These are phyloP conservation scores for Dioscorea cayenensis DNA, from an alignment of 116 monocot species.

Conservation along the genomic window DNA sequence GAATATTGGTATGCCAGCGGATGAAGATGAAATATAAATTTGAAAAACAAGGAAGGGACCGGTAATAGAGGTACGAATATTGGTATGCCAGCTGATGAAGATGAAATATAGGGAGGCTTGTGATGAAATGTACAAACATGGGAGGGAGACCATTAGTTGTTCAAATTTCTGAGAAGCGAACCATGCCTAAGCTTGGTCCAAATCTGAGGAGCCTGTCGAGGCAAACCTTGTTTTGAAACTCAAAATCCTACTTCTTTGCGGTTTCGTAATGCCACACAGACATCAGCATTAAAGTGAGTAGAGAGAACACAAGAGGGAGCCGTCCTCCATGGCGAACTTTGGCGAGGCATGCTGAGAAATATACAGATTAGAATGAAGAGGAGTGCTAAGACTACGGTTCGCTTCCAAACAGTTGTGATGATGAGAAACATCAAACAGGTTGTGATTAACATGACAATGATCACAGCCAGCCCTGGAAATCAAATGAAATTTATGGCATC, in stretches of 20 bases:
- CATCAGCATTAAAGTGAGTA: no score
- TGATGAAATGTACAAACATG: constrained; percentile 77
- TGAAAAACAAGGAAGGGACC: no score
- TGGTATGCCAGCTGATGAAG: constrained; percentile 43
- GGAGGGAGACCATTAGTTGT: constrained; percentile 40
- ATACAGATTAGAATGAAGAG: constrained; percentile 45
- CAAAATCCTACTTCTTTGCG: constrained; percentile 41
- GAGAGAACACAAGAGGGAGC: constrained; percentile 58
- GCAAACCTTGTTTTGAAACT: constrained; percentile 60
- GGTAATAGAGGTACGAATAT: no score
- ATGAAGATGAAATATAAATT: no score
- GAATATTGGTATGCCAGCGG: constrained; percentile 32
- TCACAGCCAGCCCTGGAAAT: constrained; percentile 60
- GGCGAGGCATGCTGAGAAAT: constrained; percentile 61
- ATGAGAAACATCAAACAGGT: constrained; percentile 83
- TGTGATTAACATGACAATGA: constrained; percentile 75
- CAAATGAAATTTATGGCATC: background rate
- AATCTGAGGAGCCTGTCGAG: constrained; percentile 41
- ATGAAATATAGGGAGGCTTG: constrained; percentile 85
- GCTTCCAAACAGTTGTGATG: constrained; percentile 64
- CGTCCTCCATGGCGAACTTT: constrained; percentile 69
- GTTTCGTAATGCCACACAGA: constrained; percentile 76
- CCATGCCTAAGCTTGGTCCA: constrained; percentile 44
- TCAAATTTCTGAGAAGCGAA: constrained; percentile 60
- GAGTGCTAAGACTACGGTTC: constrained; percentile 22